Base-by-base conservation (phyloP, 169 alveolate genomes). In the Cryptosporidium xiaoi region DNA sequence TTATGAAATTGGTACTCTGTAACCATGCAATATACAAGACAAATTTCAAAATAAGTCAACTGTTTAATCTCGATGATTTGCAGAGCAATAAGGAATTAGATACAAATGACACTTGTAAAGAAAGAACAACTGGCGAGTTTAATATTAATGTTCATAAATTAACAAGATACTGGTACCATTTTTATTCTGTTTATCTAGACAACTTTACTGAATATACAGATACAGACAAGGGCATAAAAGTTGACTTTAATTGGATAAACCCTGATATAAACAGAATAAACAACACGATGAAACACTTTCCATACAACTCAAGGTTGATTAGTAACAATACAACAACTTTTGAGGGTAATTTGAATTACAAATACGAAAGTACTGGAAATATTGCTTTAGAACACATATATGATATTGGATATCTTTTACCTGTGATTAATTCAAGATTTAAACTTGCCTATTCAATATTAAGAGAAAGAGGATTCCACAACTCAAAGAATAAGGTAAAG, bases 111-210 rank as follows among this genome's bases (percentile, higher is more conserved):
- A 6, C 4, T 40, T 40, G 48, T 40, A 40, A 40, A 40, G 48
- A 8, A 8, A 40, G 48, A 8, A 40, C 0, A 6, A 40, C 1
- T 40, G 48, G 48, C 48, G 4, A 6, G 48, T 6, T 40, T 12
- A 53, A n/a, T 53, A 53, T 53, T 53, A 53, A 53, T 53, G 64
- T n/a, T 53, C 33, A 53, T 53, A 69, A 33, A 40, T 60, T 56
- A 31, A 48, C 66, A 18, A 77, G 62, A 24, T 15, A 77, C 18
- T 77, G 87, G 87, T 77, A 77, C 46, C 87, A 77, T 16, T 77
- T 34, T 27, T 77, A 77, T 60, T 60, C 71, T 18, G 29, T 62
- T 44, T 60, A 62, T 20, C 44, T 77, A 36, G 20, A 58, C 12
- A 77, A 62, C 10, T 44, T 46, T 60, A 34, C 56, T 20, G 87